Percentiles rank a stretch among this genome's conserved stretches.
phyloP scores from a whole-genome alignment of 192 early-diverging fungal genomes.

The Entrophospora sp. region DNA sequence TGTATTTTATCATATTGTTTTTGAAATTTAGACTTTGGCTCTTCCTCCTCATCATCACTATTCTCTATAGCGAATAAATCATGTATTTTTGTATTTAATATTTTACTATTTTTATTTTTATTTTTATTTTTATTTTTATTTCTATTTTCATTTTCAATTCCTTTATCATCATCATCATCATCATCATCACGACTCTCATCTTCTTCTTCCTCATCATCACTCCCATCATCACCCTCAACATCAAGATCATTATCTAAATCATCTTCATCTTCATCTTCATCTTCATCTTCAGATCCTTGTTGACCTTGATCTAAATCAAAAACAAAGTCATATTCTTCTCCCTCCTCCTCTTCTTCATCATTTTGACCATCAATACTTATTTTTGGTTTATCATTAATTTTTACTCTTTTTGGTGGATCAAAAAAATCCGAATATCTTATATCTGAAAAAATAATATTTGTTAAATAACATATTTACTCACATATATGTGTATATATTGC shows the following conservation, averaged over 20 bases:
- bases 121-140: slow-evolving; percentile 23
- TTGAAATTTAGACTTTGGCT: slow-evolving; percentile 66
- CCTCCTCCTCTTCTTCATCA: slow-evolving; percentile 34
- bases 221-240: too few species aligned
- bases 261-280: slow-evolving; percentile 45
- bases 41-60: too few species aligned
- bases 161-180: too few species aligned
- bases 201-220: slow-evolving; percentile 45
- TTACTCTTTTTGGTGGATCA: slow-evolving; percentile 47
- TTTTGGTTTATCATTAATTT: slow-evolving; percentile 28
- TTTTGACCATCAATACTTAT: slow-evolving; percentile 32
- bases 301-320: slow-evolving; percentile 38
- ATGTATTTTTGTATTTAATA: slow-evolving; percentile 21
- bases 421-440: slow-evolving; percentile 84
- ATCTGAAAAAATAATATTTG: slow-evolving; percentile 35
- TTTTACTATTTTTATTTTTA: slow-evolving; percentile 16
- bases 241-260: too few species aligned
- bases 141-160: slow-evolving; percentile 46
- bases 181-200: too few species aligned
- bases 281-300: slow-evolving; percentile 48
- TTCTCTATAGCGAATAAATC: slow-evolving; percentile 7
- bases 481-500: too few species aligned
- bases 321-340: slow-evolving; percentile 28
- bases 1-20: slow-evolving; percentile 61
- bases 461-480: background rate